phyloP scores from a whole-genome alignment of 768 basidiomycete genomes.

The Amanita muscaria region DNA sequence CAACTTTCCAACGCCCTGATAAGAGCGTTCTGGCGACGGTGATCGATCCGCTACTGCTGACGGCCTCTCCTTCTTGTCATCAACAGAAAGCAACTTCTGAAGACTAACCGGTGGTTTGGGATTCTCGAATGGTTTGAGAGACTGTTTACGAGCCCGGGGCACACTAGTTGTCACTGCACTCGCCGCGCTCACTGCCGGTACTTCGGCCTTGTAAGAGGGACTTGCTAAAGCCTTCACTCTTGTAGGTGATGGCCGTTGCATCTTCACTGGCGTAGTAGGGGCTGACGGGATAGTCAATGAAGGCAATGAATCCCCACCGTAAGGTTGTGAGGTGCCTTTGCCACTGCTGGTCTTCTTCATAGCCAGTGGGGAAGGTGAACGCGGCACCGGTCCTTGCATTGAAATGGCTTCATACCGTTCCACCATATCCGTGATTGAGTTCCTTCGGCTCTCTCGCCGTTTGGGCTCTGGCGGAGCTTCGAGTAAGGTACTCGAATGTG shows the following conservation, averaged over 20 bases:
- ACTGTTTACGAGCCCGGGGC: constrained; percentile 19
- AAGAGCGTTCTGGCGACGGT: constrained; percentile 69
- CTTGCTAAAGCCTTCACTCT: neutral
- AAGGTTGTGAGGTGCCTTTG: neutral
- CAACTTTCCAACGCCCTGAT: constrained; percentile 74
- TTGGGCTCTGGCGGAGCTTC: constrained; percentile 39
- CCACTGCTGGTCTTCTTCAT: constrained; percentile 8
- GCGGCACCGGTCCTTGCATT: constrained; percentile 18
- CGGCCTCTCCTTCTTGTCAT: constrained; percentile 10
- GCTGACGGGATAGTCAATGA: neutral
- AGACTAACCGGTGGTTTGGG: constrained; percentile 12
- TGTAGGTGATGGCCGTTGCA: constrained; percentile 6
- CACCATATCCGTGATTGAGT: constrained; percentile 83
- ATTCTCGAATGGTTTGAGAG: constrained; percentile 20
- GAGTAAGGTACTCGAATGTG: constrained; percentile 28
- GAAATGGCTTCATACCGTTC: constrained; percentile 60
- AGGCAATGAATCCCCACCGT: neutral
- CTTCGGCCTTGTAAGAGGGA: neutral
- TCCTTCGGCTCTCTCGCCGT: constrained; percentile 43
- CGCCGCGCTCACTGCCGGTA: neutral
- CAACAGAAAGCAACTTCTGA: constrained; percentile 10
- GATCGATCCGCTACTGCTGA: constrained; percentile 27
- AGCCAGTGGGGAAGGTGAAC: constrained; percentile 23
- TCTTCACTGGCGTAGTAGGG: neutral
- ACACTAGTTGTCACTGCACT: constrained; percentile 8